These are phyloP conservation scores for Salvia hispanica DNA, from an alignment of 257 asterid species.

Conservation along the genomic window DNA sequence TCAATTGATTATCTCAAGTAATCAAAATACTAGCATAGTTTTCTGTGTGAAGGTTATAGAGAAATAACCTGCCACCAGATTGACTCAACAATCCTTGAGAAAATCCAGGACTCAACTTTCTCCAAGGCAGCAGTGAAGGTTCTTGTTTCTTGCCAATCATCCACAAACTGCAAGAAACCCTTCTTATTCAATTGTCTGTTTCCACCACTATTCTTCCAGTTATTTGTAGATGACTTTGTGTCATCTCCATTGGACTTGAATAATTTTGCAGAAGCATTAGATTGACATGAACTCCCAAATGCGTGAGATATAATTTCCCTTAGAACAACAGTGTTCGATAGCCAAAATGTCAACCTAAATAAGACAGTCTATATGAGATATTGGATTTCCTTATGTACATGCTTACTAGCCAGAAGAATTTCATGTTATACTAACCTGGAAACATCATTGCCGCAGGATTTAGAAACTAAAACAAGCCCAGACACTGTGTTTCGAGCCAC, in stretches of 20 bases:
- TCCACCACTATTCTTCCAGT: conserved; percentile 46
- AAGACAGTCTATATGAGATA: conserved; percentile 27
- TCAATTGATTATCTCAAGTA: conserved; percentile 13
- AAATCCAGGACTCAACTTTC: conserved; percentile 93
- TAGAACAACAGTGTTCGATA: conserved; percentile 84
- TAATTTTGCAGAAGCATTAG: conserved; percentile 49
- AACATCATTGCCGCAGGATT: conserved; percentile 90
- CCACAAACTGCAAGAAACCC: conserved; percentile 59
- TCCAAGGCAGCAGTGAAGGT: conserved; percentile 79
- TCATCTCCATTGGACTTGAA: conserved; percentile 50
- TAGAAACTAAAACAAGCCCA: conserved; percentile 81
- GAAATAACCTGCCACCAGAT: conserved; percentile 98
- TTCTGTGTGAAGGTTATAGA: background rate
- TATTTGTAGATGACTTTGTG: conserved; percentile 37
- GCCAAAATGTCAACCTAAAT: conserved; percentile 85
- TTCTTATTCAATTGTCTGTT: conserved; percentile 46
- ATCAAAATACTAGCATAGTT: background rate
- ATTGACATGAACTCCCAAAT: conserved; percentile 74
- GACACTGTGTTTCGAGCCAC: conserved; percentile 83
- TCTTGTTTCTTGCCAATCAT: conserved; percentile 95
- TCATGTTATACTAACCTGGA: conserved; percentile 60
- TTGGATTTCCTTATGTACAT: conserved; percentile 24
- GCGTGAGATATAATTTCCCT: conserved; percentile 79
- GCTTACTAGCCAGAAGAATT: conserved; percentile 24
- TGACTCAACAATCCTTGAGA: conserved; percentile 87